phyloP scores from a whole-genome alignment of 2,329 filamentous ascomycete species.

The Cladophialophora carrionii region DNA sequence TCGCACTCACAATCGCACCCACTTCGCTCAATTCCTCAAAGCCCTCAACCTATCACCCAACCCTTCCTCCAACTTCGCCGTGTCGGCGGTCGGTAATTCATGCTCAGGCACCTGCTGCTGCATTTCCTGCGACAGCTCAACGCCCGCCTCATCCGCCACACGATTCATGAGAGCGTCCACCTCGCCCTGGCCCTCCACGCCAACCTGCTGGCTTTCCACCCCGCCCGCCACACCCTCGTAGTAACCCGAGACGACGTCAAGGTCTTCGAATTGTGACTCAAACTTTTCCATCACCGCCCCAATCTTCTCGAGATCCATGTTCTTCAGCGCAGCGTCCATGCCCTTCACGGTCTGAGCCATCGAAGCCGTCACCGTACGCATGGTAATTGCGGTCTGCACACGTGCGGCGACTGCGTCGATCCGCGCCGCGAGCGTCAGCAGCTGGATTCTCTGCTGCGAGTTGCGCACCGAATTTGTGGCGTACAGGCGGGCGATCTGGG shows the following conservation, averaged over 20 bases:
- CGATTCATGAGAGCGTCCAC: slow-evolving; percentile 84
- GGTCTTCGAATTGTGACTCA: slow-evolving; percentile 59
- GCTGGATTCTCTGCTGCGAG: slow-evolving; percentile 51
- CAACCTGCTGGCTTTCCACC: slow-evolving; percentile 41
- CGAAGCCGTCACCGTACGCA: slow-evolving; percentile 51
- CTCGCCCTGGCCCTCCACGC: slow-evolving; percentile 72
- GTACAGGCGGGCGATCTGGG: slow-evolving; percentile 55
- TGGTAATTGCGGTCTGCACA: slow-evolving; percentile 53
- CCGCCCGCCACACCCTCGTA: slow-evolving; percentile 79
- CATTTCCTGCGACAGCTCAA: slow-evolving; percentile 79
- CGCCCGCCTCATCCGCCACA: slow-evolving; percentile 83
- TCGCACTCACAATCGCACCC: not conserved
- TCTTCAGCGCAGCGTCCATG: slow-evolving; percentile 50
- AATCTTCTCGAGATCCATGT: slow-evolving; percentile 58
- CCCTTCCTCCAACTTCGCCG: slow-evolving; percentile 41
- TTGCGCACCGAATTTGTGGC: slow-evolving; percentile 52
- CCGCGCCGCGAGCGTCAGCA: slow-evolving; percentile 51
- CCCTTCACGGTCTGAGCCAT: slow-evolving; percentile 51
- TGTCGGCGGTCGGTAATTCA: slow-evolving; percentile 36
- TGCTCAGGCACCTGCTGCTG: slow-evolving; percentile 35
- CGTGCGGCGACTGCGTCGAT: slow-evolving; percentile 56
- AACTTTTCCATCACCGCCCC: slow-evolving; percentile 69
- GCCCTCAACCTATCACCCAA: slow-evolving; percentile 42
- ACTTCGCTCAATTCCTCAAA: slow-evolving; percentile 40
- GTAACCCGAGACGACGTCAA: slow-evolving; percentile 63